Base-by-base conservation (phyloP, 176 grass and related monocot species). In the Oryza glaberrima region DNA sequence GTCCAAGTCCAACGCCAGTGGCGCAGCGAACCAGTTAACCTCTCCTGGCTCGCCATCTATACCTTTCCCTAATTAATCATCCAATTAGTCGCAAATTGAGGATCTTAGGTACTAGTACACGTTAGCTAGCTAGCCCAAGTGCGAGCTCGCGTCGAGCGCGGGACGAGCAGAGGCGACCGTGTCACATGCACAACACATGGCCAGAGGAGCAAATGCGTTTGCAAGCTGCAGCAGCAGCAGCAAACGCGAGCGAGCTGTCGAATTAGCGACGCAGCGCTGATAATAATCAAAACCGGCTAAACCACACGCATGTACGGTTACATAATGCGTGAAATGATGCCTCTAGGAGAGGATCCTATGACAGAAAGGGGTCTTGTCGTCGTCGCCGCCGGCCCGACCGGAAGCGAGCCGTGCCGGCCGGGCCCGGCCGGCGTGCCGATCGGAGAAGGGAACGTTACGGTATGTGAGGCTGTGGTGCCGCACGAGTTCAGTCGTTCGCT, bases 181-280 rank as follows among this genome's bases (percentile, higher is more conserved):
- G 19, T 70, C 79, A 82, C 85, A 82, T 87, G 85, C 72, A 14
- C 72, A 6, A 69, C 85, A 87, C 79, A 82, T 77, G 86, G 86
- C 79, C 79, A 82, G 79, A 47, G 38, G 1, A n/a, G 73, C 79
- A 41, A 46, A n/a, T 45, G 77, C 77, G 19, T 41, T 46, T 35
- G 54, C n/a, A 12, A 4, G 69, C 67, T 4, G 54, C 35, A 54
- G 36, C 17, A 12, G 47, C 83, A 19, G 9, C 52, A 12, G 47
- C 83, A 19, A 45, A 9, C 52, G 72, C 45, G 16, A 67, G 17
- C 49, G 7, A 32, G 76, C 15, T 34, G 51, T 72, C 17, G 4
- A 4, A 65, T 66, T 66, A 67, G 60, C 36, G 45, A 43, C 20
- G 72, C 64, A 6, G 38, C 65, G 17, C 3, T 70, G 70, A 82